These are phyloP conservation scores for Aspergillus steynii DNA, from an alignment of 495 filamentous ascomycete genomes.

Conservation along the genomic window DNA sequence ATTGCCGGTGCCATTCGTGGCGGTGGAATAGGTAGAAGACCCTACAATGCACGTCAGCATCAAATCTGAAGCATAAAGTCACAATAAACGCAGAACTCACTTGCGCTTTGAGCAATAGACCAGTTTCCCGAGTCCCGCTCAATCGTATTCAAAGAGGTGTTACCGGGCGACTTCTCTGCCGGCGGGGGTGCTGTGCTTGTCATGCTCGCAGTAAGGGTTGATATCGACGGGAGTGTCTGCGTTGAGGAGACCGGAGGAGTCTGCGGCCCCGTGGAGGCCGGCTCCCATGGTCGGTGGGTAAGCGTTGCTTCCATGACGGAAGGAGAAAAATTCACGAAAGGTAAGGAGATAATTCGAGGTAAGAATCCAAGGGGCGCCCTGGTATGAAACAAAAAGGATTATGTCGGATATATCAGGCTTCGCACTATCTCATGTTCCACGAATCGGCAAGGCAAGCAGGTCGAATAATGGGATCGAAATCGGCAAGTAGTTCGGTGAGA, in stretches of 20 bases:
- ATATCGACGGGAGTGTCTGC: constrained; percentile 52
- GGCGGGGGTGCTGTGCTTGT: constrained; percentile 23
- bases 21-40: constrained; percentile 56
- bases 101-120: constrained; percentile 54
- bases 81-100: constrained; percentile 29
- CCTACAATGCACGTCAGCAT: constrained; percentile 30
- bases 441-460: constrained; percentile 3
- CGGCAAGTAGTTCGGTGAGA: background rate
- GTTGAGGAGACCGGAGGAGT: constrained; percentile 33
- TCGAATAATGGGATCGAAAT: constrained; percentile 5
- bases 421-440: constrained; percentile 35
- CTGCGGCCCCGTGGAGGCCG: constrained; percentile 35
- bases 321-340: background rate
- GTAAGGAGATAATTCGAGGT: background rate
- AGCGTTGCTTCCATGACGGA: constrained; percentile 41
- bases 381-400: background rate
- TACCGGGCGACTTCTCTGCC: constrained; percentile 45
- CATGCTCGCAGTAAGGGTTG: constrained; percentile 48
- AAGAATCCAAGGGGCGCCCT: constrained; percentile 2
- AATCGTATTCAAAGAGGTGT: constrained; percentile 49
- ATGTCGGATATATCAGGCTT: constrained; percentile 3
- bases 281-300: constrained; percentile 46
- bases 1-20: constrained; percentile 48
- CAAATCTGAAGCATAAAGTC: constrained; percentile 24
- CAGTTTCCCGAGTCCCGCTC: constrained; percentile 53